Conservation (phyloP, 305 asterid species). For the Fraxinus angustifolia region DNA sequence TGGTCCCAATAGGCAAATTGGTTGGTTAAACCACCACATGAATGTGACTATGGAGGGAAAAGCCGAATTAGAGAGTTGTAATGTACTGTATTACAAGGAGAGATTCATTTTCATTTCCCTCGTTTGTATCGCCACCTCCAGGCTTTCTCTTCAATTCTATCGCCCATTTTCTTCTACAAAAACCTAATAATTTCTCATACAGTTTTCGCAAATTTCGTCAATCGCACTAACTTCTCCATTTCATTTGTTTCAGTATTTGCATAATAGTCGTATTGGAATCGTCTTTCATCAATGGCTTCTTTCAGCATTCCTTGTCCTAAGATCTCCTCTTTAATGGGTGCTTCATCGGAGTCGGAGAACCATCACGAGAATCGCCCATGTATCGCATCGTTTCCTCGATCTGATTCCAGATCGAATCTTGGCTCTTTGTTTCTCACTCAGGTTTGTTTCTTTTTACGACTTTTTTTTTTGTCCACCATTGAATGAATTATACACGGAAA, state of each 20-base stretch:
- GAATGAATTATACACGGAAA: not conserved
- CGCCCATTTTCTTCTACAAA: constrained; percentile 37
- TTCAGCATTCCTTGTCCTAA: constrained; percentile 42
- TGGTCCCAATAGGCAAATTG: not conserved
- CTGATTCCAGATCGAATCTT: constrained; percentile 25
- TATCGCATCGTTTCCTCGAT: constrained; percentile 37
- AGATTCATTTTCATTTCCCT: constrained; percentile 19
- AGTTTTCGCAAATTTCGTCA: not conserved
- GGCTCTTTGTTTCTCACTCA: constrained; percentile 16
- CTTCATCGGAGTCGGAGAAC: constrained; percentile 27
- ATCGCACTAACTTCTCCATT: not conserved
- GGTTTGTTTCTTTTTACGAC: constrained; percentile 20
- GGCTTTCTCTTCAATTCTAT: constrained; percentile 22
- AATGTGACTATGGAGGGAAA: not conserved
- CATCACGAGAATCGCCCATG: constrained; percentile 5
- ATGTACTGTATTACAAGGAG: not conserved
- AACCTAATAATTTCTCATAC: not conserved
- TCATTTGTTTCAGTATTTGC: not conserved
- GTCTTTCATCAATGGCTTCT: constrained; percentile 38
- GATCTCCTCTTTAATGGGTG: constrained; percentile 32
- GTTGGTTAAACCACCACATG: not conserved
- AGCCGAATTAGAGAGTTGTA: not conserved
- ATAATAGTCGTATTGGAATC: not conserved
- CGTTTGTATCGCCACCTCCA: constrained; percentile 35
- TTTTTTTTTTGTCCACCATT: not conserved